A percentile compares a stretch with the other conserved stretches of the same genome.
Evolutionary conservation across 192 early-diverging fungal species (phyloP).

Genomic region (Coemansia javaensis): DNA sequence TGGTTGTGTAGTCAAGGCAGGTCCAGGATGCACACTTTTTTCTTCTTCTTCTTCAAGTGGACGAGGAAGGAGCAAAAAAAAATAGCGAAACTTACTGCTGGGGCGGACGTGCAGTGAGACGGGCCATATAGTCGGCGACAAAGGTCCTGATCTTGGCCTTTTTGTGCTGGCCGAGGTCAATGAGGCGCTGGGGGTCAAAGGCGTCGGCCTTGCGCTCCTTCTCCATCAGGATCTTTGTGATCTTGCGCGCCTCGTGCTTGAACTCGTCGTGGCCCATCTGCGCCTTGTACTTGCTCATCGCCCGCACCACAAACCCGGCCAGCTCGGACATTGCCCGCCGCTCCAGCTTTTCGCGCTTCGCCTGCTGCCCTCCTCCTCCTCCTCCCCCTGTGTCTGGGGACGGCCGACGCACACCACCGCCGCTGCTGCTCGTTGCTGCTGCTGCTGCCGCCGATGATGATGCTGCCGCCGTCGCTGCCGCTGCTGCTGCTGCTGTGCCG

Average conservation of each 20-base stretch:
- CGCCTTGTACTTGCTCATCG: constrained; percentile 43
- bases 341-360: constrained; percentile 42
- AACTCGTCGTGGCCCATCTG: constrained; percentile 45
- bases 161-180: constrained; percentile 43
- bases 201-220: constrained; percentile 45
- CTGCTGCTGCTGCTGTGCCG: not conserved
- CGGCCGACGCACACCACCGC: constrained; percentile 3
- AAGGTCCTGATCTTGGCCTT: constrained; percentile 50
- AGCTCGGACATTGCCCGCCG: constrained; percentile 39
- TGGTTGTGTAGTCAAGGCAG: too few species aligned
- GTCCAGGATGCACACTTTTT: too few species aligned
- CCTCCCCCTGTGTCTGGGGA: constrained; percentile 6
- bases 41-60: too few species aligned
- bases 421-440: constrained; percentile 1
- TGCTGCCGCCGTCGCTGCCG: too few species aligned
- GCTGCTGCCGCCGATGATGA: constrained; percentile 5
- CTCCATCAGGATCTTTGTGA: constrained; percentile 51
- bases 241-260: constrained; percentile 51
- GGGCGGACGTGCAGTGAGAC: constrained; percentile 16
- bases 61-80: too few species aligned
- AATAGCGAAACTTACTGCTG: too few species aligned
- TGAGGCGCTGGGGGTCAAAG: constrained; percentile 39
- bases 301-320: constrained; percentile 44
- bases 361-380: constrained; percentile 1
- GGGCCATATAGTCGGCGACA: constrained; percentile 38